Base-by-base conservation (phyloP, 805 yeast species). In the Torulaspora microellipsoides region DNA sequence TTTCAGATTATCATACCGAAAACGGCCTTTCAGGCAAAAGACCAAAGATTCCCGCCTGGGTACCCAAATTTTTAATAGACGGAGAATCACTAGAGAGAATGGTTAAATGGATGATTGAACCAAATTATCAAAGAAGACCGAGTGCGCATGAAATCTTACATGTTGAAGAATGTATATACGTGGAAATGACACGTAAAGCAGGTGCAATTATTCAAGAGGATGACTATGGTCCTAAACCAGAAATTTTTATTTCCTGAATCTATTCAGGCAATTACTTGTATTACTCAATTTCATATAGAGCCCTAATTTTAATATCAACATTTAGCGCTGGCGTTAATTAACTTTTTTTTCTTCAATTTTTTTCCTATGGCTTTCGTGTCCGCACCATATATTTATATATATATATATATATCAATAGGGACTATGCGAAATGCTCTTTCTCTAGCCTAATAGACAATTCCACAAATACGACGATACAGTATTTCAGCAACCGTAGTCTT, bases 121-220 rank as follows among this genome's bases (percentile, higher is more conserved):
- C 98, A 4, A 77, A 79, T 51, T 95, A 95, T 6, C 71, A 68
- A 34, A 76, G 76, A 40, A 71, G 99, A 49, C 96, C 96, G n/a
- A 78, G 83, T 5, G 91, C 95, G 0, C 74, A 69, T 23, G 77
- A 80, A 47, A 72, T 93, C n/a, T 66, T 93, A 43, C 75, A 71
- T 42, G 72, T 81, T 51, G 77, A 75, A 36, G 97, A 93, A 62
- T 80, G 93, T 49, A 72, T 76, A 36, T 76, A 81, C 46, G 90
- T 93, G 31, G 96, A 90, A 51, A 66, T 74, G 42, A 75, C 91
- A 47, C 73, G 96, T 40, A 85, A 84, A 60, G 86, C 95, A 5
- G 96, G 98, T 4, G 96, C 97, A 3, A 84, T 90, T 2, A 85
- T 93, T 49, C 93, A 83, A 57, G 99, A 91, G 67, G 98, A 97